Evolutionary conservation across 1,284 basidiomycete species (phyloP).

Genomic region (Cryptococcus sp.): DNA sequence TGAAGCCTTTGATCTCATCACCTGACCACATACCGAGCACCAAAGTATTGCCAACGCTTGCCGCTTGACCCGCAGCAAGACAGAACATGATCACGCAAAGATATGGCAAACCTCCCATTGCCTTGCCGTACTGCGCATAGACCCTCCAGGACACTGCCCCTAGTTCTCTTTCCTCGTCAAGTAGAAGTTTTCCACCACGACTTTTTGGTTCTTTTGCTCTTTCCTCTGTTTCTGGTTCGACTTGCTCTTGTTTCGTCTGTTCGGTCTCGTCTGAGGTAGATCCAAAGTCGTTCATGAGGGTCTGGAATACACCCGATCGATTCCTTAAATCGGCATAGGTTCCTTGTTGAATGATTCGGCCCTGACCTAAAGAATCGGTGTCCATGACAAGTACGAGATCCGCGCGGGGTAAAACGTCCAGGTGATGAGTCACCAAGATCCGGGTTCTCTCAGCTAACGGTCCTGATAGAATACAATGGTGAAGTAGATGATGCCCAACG

Average conservation of each 20-base stretch:
- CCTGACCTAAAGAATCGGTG: not conserved
- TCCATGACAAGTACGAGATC: conserved; percentile 30
- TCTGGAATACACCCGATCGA: not conserved
- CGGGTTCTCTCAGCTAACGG: conserved; percentile 60
- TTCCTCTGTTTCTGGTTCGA: not conserved
- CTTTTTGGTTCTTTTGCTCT: not conserved
- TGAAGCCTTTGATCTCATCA: conserved; percentile 7
- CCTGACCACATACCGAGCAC: conserved; percentile 21
- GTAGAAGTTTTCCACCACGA: conserved; percentile 55
- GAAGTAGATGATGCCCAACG: conserved; percentile 38
- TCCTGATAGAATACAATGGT: conserved; percentile 59
- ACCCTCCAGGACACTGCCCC: conserved; percentile 15
- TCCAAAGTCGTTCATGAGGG: not conserved
- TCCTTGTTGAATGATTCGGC: conserved; percentile 7
- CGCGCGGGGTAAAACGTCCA: conserved; percentile 55
- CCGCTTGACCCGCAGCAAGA: conserved; percentile 2
- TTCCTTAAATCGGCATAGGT: conserved; percentile 1
- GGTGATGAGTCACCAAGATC: conserved; percentile 64
- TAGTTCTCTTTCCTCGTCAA: conserved; percentile 45
- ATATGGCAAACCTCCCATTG: conserved; percentile 5
- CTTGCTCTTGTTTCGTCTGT: not conserved
- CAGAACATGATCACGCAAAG: not conserved
- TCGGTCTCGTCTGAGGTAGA: not conserved
- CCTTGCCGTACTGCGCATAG: conserved; percentile 8
- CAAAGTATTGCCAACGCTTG: conserved; percentile 11